Percentiles rank a stretch among this genome's conserved stretches.
phyloP scores from a whole-genome alignment of 228 moss, liverwort and hornwort genomes.

The Sphagnum fallax region DNA sequence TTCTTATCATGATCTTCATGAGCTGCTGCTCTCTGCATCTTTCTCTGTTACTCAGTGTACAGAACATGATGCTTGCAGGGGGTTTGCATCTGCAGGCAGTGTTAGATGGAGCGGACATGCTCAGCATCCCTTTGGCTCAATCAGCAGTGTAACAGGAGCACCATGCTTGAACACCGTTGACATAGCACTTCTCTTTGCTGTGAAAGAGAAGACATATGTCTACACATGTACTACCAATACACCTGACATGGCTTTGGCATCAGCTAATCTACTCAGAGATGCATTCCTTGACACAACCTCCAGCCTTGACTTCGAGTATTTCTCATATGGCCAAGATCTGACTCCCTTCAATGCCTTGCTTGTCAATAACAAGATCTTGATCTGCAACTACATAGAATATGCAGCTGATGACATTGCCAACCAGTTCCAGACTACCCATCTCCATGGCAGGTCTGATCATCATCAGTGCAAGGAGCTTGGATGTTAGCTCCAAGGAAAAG shows the following conservation, averaged over 20 bases:
- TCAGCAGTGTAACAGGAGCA: constrained; percentile 30
- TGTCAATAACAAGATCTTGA: constrained; percentile 54
- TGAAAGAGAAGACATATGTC: constrained; percentile 36
- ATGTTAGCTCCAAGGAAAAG: constrained; percentile 17
- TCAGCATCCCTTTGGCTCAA: constrained; percentile 50
- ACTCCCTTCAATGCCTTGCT: constrained; percentile 42
- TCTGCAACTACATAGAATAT: constrained; percentile 71
- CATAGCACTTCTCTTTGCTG: constrained; percentile 34
- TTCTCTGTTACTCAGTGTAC: too few relatives aligned
- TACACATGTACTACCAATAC: constrained; percentile 47
- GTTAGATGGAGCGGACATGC: constrained; percentile 36
- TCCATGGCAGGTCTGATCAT: constrained; percentile 33
- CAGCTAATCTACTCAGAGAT: constrained; percentile 28
- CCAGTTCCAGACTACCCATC: constrained; percentile 36
- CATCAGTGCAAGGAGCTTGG: constrained; percentile 21
- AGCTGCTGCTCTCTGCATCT: too few relatives aligned
- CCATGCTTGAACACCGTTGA: constrained; percentile 43
- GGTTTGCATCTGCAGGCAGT: constrained; percentile 22
- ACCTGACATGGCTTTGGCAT: constrained; percentile 19
- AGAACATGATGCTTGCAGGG: too few relatives aligned
- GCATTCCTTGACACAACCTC: constrained; percentile 26
- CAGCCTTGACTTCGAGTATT: constrained; percentile 39
- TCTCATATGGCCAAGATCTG: constrained; percentile 62
- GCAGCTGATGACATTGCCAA: constrained; percentile 31
- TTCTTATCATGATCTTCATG: neutral